Evolutionary conservation across 2,329 filamentous ascomycete species (phyloP).

Genomic region (Penicillium frequentans): DNA sequence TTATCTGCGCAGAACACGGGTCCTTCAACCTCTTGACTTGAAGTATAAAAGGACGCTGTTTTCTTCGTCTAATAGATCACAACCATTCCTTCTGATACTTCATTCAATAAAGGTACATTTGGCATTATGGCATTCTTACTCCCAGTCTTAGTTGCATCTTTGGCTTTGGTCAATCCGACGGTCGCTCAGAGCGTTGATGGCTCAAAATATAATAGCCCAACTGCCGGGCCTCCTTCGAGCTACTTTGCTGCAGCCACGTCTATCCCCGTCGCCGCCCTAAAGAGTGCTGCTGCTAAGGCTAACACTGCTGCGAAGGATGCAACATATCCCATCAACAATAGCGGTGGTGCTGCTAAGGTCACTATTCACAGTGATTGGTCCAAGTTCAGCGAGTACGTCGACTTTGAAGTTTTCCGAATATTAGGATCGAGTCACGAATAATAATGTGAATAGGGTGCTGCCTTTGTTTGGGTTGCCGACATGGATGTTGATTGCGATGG

Average conservation of each 20-base stretch:
- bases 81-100: neutral
- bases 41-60: neutral
- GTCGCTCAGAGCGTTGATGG: slow-evolving; percentile 20
- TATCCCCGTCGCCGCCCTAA: slow-evolving; percentile 25
- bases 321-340: slow-evolving; percentile 25
- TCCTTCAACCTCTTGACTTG: neutral
- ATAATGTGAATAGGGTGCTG: slow-evolving; percentile 21
- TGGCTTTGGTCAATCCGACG: slow-evolving; percentile 2
- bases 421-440: neutral
- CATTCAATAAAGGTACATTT: neutral
- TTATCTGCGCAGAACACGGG: neutral
- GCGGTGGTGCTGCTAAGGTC: slow-evolving; percentile 15
- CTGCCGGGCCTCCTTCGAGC: slow-evolving; percentile 23
- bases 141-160: neutral
- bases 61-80: neutral
- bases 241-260: slow-evolving; percentile 28
- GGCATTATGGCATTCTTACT: neutral
- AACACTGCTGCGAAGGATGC: slow-evolving; percentile 22
- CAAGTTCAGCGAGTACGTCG: slow-evolving; percentile 18
- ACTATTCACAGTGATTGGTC: slow-evolving; percentile 33
- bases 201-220: slow-evolving; percentile 22
- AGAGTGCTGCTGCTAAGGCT: slow-evolving; percentile 25
- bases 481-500: slow-evolving; percentile 39
- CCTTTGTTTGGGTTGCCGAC: slow-evolving; percentile 30
- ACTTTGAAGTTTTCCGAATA: neutral